Evolutionary conservation across 2,329 filamentous ascomycete species (phyloP), one percentile per base, ranked within the genome.

Genomic region (Delphinella strobiligena): DNA sequence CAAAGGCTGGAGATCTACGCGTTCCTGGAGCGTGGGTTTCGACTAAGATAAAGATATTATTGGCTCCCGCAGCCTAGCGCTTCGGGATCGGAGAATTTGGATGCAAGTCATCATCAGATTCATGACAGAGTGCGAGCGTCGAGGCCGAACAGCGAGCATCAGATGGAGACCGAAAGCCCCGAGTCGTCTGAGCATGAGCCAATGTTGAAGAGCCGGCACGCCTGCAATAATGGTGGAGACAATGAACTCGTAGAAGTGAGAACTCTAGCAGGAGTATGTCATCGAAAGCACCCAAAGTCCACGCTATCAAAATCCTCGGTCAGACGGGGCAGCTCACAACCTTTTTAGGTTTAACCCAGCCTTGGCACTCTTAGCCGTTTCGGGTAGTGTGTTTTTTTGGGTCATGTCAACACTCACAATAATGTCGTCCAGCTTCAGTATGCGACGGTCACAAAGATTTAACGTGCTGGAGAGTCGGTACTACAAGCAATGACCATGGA

Each of bases 401-500:
- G 16, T 34, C 38, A 40, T 31, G 36, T 37, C 37, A 10, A 19
- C 16, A 40, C 8, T 8, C 24, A 32, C 10, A 32, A 32, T 32
- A 32, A 32, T 32, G 30, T 32, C 15, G 30, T 16, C 15, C 38
- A 36, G 17, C 22, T n/a, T n/a, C n/a, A n/a, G n/a, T n/a, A n/a
- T n/a, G n/a, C n/a, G n/a, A n/a, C n/a, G n/a, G n/a, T n/a, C n/a
- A n/a, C n/a, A n/a, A n/a, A n/a, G n/a, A n/a, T n/a, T n/a, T n/a
- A n/a, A n/a, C n/a, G n/a, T n/a, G n/a, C n/a, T n/a, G n/a, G n/a
- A n/a, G n/a, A n/a, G n/a, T n/a, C n/a, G n/a, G n/a, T n/a, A n/a
- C n/a, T n/a, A n/a, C n/a, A 40, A 19, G 16, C 17, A 27, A 22
- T 19, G 16, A 34, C 43, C 61, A 62, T 62, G 59, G 67, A 69